Base-by-base conservation (phyloP, 2,329 filamentous ascomycete genomes). In the Thelonectria rubi region DNA sequence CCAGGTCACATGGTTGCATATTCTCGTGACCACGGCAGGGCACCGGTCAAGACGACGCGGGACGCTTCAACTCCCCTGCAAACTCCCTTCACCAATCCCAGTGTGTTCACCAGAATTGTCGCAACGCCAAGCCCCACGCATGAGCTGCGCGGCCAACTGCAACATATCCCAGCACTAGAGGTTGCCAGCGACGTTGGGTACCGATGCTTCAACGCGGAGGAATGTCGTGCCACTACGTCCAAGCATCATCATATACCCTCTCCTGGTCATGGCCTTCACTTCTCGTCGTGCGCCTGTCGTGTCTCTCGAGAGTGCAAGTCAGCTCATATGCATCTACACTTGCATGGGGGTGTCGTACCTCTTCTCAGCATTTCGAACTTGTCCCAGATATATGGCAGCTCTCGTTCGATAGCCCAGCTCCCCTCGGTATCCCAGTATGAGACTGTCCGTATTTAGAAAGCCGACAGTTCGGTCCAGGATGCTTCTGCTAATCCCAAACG, bases 381-480 rank as follows among this genome's bases (percentile, higher is more conserved):
- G 4, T 17, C 8, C 20, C 8, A 15, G 10, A 18, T 17, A 6
- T n/a, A 7, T 11, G 24, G 10, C 7, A 55, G 21, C 5, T 15
- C 39, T 3, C 14, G 12, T 21, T 60, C 51, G 11, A 55, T 12
- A 6, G 3, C 46, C 18, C 5, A 60, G 7, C 3, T 53, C n/a
- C 5, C 42, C 15, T 1, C 24, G 2, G 1, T 4, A 39, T 1
- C 46, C 50, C 1, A 54, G 7, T 1, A 59, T 62, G 5, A 20
- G 3, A 1, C 14, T 0, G 2, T 68, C 57, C 1, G 2, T 5
- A 21, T 59, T 26, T 0, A 55, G 15, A 17, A 52, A 63, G 6
- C 55, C 46, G 3, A 57, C 64, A 0, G 51, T 55, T 58, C 59
- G 66, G 5, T 63, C 57, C 0, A 3, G 3, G 0, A 63, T 59